These are phyloP conservation scores for Blastomyces emzantsi DNA, from an alignment of 2,329 filamentous ascomycete species.

Conservation along the genomic window DNA sequence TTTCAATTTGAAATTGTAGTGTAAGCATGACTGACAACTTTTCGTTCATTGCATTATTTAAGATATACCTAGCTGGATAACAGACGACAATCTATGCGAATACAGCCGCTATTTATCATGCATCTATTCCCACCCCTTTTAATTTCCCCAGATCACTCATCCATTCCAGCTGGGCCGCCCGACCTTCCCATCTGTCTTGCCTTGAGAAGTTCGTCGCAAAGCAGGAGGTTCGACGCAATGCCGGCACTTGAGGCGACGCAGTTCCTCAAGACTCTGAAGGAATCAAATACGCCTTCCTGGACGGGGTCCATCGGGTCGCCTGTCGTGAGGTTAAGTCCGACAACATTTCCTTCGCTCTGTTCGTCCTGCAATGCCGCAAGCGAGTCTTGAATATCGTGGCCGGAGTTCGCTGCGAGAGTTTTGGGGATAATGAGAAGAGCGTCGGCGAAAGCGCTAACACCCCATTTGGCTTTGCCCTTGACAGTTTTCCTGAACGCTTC, in stretches of 20 bases:
- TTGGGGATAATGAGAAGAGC: slow-evolving; percentile 93
- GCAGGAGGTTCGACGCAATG: slow-evolving; percentile 87
- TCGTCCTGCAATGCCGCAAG: slow-evolving; percentile 82
- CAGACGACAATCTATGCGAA: slow-evolving; percentile 2
- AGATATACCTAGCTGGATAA: neutral
- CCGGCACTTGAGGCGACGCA: slow-evolving; percentile 87
- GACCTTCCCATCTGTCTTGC: slow-evolving; percentile 76
- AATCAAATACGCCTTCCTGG: slow-evolving; percentile 88
- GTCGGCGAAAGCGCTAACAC: slow-evolving; percentile 90
- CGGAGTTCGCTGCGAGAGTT: slow-evolving; percentile 90
- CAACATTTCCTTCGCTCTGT: slow-evolving; percentile 69
- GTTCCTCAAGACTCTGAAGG: slow-evolving; percentile 89
- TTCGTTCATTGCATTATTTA: slow-evolving; percentile 6
- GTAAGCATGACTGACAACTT: neutral
- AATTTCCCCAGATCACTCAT: slow-evolving; percentile 25
- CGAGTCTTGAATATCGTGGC: slow-evolving; percentile 93
- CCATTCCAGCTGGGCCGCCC: slow-evolving; percentile 36
- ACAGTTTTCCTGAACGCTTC: slow-evolving; percentile 80
- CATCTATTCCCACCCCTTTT: neutral
- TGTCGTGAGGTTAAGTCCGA: slow-evolving; percentile 76
- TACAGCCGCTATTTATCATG: neutral
- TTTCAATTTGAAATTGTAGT: neutral
- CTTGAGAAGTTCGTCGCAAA: slow-evolving; percentile 97
- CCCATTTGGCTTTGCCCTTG: slow-evolving; percentile 97
- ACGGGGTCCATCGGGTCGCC: slow-evolving; percentile 94